Conservation (phyloP, 148 eudicot genomes). For the Heliosperma pusillum region DNA sequence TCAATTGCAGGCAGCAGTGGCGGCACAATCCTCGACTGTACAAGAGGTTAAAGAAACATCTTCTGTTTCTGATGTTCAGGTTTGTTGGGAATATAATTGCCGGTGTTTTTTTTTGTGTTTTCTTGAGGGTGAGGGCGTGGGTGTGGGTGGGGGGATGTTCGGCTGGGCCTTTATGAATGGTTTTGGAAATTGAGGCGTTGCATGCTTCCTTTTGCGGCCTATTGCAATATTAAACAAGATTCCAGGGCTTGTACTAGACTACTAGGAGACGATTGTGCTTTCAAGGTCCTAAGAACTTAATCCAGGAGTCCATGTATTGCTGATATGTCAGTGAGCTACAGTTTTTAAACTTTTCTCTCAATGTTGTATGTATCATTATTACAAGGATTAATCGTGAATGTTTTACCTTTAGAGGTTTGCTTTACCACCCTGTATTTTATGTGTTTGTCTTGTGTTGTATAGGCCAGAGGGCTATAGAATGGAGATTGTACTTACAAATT, state of each 20-base stretch:
- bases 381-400: neutral
- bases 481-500: neutral
- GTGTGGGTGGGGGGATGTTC: neutral
- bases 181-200: neutral
- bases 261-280: neutral
- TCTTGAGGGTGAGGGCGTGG: neutral
- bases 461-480: neutral
- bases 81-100: constrained; percentile 11
- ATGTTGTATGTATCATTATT: neutral
- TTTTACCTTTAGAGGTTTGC: no score
- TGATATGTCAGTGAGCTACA: neutral
- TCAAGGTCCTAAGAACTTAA: neutral
- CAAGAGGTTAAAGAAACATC: constrained; percentile 34
- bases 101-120: neutral
- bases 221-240: neutral
- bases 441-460: neutral
- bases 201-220: constrained; percentile 11
- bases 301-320: neutral
- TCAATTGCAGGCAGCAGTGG: constrained; percentile 51
- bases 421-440: neutral
- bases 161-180: neutral
- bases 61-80: constrained; percentile 40
- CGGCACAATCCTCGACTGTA: constrained; percentile 39
- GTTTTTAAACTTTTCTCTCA: neutral
- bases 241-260: neutral